These are phyloP conservation scores for Lodderomyces beijingensis DNA, from an alignment of 1,139 yeast genomes.

Conservation along the genomic window DNA sequence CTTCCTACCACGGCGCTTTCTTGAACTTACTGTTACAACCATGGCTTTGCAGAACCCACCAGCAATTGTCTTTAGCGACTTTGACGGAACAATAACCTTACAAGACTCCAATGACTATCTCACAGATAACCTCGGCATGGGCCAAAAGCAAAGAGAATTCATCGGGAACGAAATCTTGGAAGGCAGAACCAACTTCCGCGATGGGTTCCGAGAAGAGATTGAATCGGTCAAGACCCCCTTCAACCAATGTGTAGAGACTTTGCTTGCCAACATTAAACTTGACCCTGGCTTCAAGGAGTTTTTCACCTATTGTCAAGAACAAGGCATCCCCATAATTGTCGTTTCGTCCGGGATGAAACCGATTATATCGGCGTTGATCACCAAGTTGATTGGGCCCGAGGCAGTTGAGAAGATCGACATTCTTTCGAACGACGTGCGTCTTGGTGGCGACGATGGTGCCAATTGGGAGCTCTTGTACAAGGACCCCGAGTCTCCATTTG, in stretches of 20 bases:
- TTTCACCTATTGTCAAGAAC: constrained; percentile 69
- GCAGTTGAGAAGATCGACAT: constrained; percentile 73
- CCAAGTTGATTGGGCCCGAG: constrained; percentile 70
- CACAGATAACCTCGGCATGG: constrained; percentile 88
- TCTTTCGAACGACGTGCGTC: constrained; percentile 71
- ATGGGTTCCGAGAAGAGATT: constrained; percentile 82
- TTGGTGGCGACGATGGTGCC: constrained; percentile 29
- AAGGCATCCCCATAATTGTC: constrained; percentile 73
- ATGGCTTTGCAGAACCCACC: constrained; percentile 19
- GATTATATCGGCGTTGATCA: constrained; percentile 71
- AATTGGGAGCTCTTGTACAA: constrained; percentile 82
- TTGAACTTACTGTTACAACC: not conserved
- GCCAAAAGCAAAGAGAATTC: constrained; percentile 58
- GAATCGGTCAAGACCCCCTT: constrained; percentile 73
- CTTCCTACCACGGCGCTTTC: too few relatives aligned
- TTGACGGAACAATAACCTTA: constrained; percentile 95
- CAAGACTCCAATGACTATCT: constrained; percentile 87
- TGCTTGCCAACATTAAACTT: constrained; percentile 58
- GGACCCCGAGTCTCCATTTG: constrained; percentile 78
- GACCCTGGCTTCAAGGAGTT: constrained; percentile 90
- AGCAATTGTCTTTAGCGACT: constrained; percentile 91
- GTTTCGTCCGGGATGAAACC: constrained; percentile 94
- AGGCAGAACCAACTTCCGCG: constrained; percentile 68
- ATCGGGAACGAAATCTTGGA: constrained; percentile 71
- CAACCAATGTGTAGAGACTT: constrained; percentile 70